Evolutionary conservation across 2,329 filamentous ascomycete species (phyloP).

Genomic region (Pseudogymnoascus sp.): DNA sequence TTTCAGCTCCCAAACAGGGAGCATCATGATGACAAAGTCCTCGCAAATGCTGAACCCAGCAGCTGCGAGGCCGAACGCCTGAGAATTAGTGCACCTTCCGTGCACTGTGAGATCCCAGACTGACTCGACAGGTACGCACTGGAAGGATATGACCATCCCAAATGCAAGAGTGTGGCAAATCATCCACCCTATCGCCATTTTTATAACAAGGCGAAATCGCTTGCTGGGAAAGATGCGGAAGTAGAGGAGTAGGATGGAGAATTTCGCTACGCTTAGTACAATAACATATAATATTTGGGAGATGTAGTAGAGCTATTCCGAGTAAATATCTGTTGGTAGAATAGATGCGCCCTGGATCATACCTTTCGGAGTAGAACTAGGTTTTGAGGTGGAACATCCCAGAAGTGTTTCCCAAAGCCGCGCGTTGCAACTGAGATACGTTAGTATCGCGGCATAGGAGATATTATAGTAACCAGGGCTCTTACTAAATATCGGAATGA

Average conservation of each 20-base stretch:
- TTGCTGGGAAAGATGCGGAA: conserved; percentile 14
- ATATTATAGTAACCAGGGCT: not conserved
- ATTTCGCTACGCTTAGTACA: conserved; percentile 15
- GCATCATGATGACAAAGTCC: conserved; percentile 56
- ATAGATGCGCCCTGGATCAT: not conserved
- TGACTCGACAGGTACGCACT: conserved; percentile 16
- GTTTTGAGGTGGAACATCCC: not conserved
- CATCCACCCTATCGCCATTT: conserved; percentile 11
- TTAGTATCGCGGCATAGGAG: not conserved
- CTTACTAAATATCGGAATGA: not conserved
- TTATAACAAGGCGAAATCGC: conserved; percentile 9
- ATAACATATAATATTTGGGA: conserved; percentile 17
- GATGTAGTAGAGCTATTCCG: conserved; percentile 15
- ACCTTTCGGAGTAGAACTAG: not conserved
- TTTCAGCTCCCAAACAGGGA: conserved; percentile 30
- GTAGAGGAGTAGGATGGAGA: conserved; percentile 18
- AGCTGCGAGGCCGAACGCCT: conserved; percentile 57
- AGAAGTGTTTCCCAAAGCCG: not conserved
- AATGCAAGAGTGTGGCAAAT: conserved; percentile 9
- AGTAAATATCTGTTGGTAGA: not conserved
- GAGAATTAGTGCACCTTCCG: conserved; percentile 47
- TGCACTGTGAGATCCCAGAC: conserved; percentile 13
- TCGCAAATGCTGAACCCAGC: conserved; percentile 61
- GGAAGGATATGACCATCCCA: conserved; percentile 13
- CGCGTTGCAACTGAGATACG: not conserved